Evolutionary conservation across 768 basidiomycete genomes (phyloP).

Genomic region (Sistotremastrum suecicum): DNA sequence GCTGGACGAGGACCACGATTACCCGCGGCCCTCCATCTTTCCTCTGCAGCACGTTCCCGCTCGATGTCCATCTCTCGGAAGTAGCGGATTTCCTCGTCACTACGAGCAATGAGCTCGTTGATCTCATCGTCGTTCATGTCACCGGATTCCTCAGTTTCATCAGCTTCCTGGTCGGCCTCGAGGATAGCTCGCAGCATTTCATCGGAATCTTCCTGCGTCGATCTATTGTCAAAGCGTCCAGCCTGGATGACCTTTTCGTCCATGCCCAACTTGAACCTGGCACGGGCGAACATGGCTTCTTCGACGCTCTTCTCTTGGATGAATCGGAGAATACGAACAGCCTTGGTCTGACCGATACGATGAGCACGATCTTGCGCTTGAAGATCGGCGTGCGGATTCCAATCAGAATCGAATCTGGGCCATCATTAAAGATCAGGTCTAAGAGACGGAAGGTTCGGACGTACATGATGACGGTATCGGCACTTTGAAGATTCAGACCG

Average conservation of each 20-base stretch:
- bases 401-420: slow-evolving; percentile 27
- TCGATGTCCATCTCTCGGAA: slow-evolving; percentile 78
- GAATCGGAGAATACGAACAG: slow-evolving; percentile 90
- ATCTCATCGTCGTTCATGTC: slow-evolving; percentile 93
- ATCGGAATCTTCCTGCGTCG: slow-evolving; percentile 95
- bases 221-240: slow-evolving; percentile 98
- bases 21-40: slow-evolving; percentile 58
- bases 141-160: slow-evolving; percentile 79
- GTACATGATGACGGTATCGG: slow-evolving; percentile 91
- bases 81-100: slow-evolving; percentile 57
- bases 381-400: slow-evolving; percentile 98
- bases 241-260: slow-evolving; percentile 99
- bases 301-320: slow-evolving; percentile 98
- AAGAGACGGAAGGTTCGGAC: slow-evolving; percentile 15
- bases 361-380: slow-evolving; percentile 99
- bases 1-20: slow-evolving; percentile 66
- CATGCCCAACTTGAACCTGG: slow-evolving; percentile 91
- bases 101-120: slow-evolving; percentile 82
- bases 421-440: slow-evolving; percentile 1
- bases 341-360: slow-evolving; percentile 98
- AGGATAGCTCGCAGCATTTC: slow-evolving; percentile 86
- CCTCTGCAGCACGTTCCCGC: slow-evolving; percentile 52
- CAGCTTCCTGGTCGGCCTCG: slow-evolving; percentile 70
- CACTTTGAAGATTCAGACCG: slow-evolving; percentile 89
- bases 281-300: slow-evolving; percentile 93